Conservation (phyloP, 495 filamentous ascomycete species). For the Penicillium pulvis region DNA sequence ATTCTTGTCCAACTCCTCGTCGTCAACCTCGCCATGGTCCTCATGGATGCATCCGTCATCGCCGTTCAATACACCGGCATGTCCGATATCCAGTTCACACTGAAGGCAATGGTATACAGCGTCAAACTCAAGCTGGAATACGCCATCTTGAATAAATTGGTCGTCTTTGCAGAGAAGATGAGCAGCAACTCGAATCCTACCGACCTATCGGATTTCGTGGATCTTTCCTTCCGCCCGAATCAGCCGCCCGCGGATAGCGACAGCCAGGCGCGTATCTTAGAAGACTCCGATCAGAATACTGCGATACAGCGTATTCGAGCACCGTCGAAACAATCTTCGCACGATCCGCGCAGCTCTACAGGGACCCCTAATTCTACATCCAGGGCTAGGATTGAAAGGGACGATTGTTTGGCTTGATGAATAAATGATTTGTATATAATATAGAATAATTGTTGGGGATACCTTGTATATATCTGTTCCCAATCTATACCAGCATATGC, state of each 20-base stretch:
- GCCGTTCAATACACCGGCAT: slow-evolving; percentile 44
- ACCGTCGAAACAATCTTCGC: slow-evolving; percentile 20
- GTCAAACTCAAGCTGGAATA: slow-evolving; percentile 61
- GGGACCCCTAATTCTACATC: neutral
- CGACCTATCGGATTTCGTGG: slow-evolving; percentile 34
- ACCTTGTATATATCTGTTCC: neutral
- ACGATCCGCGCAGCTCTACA: slow-evolving; percentile 9
- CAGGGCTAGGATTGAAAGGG: slow-evolving; percentile 3
- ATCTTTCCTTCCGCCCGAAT: slow-evolving; percentile 24
- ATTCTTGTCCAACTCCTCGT: slow-evolving; percentile 51
- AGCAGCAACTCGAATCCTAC: slow-evolving; percentile 24
- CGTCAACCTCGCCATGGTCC: slow-evolving; percentile 51
- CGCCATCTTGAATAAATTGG: slow-evolving; percentile 50
- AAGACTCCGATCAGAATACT: slow-evolving; percentile 8
- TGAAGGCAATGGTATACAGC: slow-evolving; percentile 56
- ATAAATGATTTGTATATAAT: slow-evolving; percentile 2
- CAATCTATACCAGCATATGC: neutral
- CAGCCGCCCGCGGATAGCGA: slow-evolving; percentile 20
- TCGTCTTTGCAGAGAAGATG: slow-evolving; percentile 30
- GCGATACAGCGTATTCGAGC: slow-evolving; percentile 7
- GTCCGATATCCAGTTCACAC: slow-evolving; percentile 51
- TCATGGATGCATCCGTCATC: slow-evolving; percentile 48
- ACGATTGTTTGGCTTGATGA: slow-evolving; percentile 8
- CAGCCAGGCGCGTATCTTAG: slow-evolving; percentile 16
- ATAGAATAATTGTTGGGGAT: neutral